Evolutionary conservation across 1,139 yeast genomes (phyloP).

Genomic region (Entelexis sorbosivorans): DNA sequence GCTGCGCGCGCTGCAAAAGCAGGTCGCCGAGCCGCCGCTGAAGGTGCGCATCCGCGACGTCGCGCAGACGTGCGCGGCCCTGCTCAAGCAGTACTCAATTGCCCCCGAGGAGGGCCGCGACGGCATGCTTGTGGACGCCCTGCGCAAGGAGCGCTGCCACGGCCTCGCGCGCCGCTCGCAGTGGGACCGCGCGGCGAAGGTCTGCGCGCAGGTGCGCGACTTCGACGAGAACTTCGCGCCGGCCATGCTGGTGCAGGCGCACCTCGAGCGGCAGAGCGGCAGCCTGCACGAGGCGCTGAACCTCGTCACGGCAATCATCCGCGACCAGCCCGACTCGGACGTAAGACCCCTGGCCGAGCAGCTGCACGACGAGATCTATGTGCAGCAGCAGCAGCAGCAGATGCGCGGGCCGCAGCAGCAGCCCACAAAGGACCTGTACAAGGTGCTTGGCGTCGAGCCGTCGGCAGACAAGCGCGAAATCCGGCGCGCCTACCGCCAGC

Average conservation of each 20-base stretch:
- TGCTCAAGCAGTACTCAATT: constrained; percentile 15
- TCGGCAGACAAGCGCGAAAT: constrained; percentile 65
- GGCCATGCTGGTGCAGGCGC: constrained; percentile 39
- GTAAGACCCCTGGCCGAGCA: constrained; percentile 31
- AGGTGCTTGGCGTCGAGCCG: constrained; percentile 54
- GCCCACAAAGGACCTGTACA: constrained; percentile 58
- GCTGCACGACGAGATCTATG: constrained; percentile 45
- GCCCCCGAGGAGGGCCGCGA: constrained; percentile 15
- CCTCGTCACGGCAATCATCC: constrained; percentile 27
- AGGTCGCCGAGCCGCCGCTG: constrained; percentile 28
- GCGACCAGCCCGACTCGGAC: constrained; percentile 35
- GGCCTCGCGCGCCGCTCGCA: constrained; percentile 33
- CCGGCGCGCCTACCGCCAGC: constrained; percentile 67
- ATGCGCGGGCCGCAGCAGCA: constrained; percentile 34
- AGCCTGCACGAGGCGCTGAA: constrained; percentile 38
- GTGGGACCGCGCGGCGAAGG: constrained; percentile 29
- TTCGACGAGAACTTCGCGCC: constrained; percentile 37
- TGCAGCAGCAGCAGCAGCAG: constrained; percentile 41
- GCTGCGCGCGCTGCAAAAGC: constrained; percentile 35
- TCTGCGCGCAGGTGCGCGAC: constrained; percentile 33
- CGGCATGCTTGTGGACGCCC: constrained; percentile 27
- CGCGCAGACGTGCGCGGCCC: constrained; percentile 18
- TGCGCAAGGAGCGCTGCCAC: constrained; percentile 42
- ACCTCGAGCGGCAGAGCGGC: constrained; percentile 35
- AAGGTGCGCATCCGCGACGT: constrained; percentile 30